These are phyloP conservation scores for Cladophialophora yegresii DNA, from an alignment of 2,329 filamentous ascomycete species.

Conservation along the genomic window DNA sequence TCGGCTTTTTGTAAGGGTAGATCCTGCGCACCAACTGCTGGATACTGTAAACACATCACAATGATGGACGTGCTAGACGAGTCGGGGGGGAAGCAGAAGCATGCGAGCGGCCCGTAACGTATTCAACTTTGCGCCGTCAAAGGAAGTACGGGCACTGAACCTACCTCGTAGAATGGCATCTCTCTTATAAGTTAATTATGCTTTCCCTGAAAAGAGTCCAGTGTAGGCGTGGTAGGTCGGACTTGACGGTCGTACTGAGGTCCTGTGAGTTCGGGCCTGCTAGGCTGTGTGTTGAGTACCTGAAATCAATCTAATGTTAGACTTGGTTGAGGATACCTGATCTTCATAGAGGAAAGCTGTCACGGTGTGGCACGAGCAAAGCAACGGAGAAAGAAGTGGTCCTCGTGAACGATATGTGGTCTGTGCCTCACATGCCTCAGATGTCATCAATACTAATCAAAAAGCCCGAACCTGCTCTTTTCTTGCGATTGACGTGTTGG, in stretches of 20 bases:
- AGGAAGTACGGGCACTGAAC: not conserved
- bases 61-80: not conserved
- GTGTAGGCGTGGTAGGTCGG: not conserved
- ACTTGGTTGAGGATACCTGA: not conserved
- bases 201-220: not conserved
- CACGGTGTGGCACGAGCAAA: not conserved
- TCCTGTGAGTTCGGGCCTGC: not conserved
- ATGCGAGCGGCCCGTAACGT: not conserved
- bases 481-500: not conserved
- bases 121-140: not conserved
- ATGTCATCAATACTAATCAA: conserved; percentile 11
- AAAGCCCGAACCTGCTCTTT: not conserved
- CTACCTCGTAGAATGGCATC: conserved; percentile 32
- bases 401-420: not conserved
- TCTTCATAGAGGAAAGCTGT: not conserved
- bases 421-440: not conserved
- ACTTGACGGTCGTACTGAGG: not conserved
- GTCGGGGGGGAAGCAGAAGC: not conserved
- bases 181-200: too few species aligned
- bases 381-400: not conserved
- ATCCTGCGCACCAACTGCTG: not conserved
- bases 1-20: not conserved
- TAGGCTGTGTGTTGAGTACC: not conserved
- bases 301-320: not conserved
- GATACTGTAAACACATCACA: not conserved